A percentile compares a stretch with the other conserved stretches of the same genome.
These are phyloP conservation scores for Kondoa malvinella DNA, from an alignment of 768 basidiomycete genomes.

Conservation along the genomic window DNA sequence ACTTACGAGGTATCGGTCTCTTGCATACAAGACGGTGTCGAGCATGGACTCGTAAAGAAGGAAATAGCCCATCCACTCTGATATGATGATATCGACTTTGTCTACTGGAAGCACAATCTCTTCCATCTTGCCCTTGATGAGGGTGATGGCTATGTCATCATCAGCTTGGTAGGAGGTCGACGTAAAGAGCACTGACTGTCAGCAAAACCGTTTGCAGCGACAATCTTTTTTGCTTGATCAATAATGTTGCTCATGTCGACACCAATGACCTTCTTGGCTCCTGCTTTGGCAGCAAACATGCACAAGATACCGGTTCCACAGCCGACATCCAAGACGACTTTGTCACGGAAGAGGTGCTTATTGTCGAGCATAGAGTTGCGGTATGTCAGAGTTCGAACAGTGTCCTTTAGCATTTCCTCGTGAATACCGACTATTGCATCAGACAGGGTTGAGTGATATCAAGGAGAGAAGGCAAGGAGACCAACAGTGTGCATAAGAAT, in stretches of 20 bases:
- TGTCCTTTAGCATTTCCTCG: conserved; percentile 96
- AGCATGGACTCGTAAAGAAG: conserved; percentile 89
- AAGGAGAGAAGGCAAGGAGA: too few relatives aligned
- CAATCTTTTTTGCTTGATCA: conserved; percentile 93
- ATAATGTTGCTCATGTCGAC: conserved; percentile 99
- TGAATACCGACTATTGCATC: conserved; percentile 17
- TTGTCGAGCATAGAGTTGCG: conserved; percentile 87
- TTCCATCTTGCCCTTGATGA: conserved; percentile 80
- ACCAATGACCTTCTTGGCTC: conserved; percentile 29
- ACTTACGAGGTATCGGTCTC: conserved; percentile 55
- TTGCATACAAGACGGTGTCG: conserved; percentile 75
- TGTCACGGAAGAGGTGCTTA: conserved; percentile 75
- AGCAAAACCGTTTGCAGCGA: conserved; percentile 88
- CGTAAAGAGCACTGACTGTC: conserved; percentile 49
- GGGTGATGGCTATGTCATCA: conserved; percentile 42
- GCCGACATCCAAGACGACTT: conserved; percentile 92
- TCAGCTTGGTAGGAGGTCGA: not conserved
- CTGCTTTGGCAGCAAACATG: conserved; percentile 30
- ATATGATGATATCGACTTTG: conserved; percentile 83
- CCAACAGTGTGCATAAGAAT: too few relatives aligned
- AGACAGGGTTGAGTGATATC: too few relatives aligned
- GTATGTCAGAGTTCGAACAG: conserved; percentile 87
- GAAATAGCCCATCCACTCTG: conserved; percentile 77
- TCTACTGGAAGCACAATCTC: conserved; percentile 57
- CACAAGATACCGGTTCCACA: conserved; percentile 68